A percentile compares a stretch with the other conserved stretches of the same genome.
phyloP scores from a whole-genome alignment of 2,329 filamentous ascomycete species.

The Chaetothyriales sp. region DNA sequence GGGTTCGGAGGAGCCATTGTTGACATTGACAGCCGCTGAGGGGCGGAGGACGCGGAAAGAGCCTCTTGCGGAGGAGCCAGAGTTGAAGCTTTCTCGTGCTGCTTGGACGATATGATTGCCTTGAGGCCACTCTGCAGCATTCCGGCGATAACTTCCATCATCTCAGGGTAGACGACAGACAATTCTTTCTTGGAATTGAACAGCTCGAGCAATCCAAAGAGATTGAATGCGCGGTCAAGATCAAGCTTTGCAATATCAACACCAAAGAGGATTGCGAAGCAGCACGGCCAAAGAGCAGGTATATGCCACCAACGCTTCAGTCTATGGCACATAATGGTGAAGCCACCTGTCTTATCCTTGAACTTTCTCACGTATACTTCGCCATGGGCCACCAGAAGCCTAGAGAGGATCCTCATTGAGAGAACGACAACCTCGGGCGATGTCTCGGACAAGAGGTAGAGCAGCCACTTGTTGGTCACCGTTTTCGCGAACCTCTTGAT shows the following conservation, averaged over 20 bases:
- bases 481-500: constrained; percentile 84
- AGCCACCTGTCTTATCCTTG: constrained; percentile 71
- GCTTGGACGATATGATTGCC: constrained; percentile 48
- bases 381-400: constrained; percentile 72
- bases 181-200: constrained; percentile 47
- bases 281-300: constrained; percentile 71
- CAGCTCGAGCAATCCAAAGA: constrained; percentile 57
- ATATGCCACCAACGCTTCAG: constrained; percentile 82
- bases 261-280: constrained; percentile 78
- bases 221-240: constrained; percentile 59
- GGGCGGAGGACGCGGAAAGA: constrained; percentile 33
- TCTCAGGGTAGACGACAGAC: constrained; percentile 61
- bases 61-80: constrained; percentile 10
- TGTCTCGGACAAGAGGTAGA: constrained; percentile 79
- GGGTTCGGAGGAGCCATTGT: constrained; percentile 19
- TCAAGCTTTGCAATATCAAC: constrained; percentile 63
- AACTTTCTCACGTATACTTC: constrained; percentile 74
- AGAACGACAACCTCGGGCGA: constrained; percentile 71
- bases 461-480: constrained; percentile 92
- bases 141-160: constrained; percentile 62
- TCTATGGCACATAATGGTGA: constrained; percentile 67
- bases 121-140: constrained; percentile 82
- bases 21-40: constrained; percentile 16
- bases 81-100: constrained; percentile 20
- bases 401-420: constrained; percentile 68